phyloP scores from a whole-genome alignment of 345 rosid species.

The Cardiospermum halicacabum region DNA sequence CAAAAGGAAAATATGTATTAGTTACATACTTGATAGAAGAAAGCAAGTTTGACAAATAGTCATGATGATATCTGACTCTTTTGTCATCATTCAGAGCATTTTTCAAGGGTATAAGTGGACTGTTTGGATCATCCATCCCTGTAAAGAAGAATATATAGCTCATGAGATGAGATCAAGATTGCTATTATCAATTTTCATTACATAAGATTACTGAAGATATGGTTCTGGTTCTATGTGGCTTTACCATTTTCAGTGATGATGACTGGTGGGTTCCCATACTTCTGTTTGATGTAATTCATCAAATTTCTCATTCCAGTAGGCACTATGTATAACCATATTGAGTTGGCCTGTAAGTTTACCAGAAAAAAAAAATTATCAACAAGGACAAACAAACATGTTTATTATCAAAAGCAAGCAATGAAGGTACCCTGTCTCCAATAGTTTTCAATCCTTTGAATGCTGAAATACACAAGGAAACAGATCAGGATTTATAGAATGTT shows the following conservation, averaged over 20 bases:
- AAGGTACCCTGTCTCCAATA: conserved; percentile 66
- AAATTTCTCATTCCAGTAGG: conserved; percentile 60
- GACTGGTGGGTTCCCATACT: conserved; percentile 57
- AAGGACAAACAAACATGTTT: not conserved
- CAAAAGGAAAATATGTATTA: not conserved
- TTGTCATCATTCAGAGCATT: conserved; percentile 70
- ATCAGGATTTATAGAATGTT: not conserved
- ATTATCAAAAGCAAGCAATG: not conserved
- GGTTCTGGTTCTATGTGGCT: not conserved
- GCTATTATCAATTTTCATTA: not conserved
- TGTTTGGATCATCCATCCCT: conserved; percentile 94
- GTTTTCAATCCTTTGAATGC: conserved; percentile 50
- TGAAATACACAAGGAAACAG: conserved; percentile 30
- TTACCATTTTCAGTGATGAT: conserved; percentile 66
- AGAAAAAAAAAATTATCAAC: not conserved
- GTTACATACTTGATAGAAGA: conserved; percentile 62
- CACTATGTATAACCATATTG: conserved; percentile 69
- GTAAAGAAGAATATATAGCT: conserved; percentile 10
- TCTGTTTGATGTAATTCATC: conserved; percentile 64
- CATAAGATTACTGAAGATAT: not conserved
- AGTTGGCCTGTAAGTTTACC: conserved; percentile 43
- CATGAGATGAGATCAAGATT: not conserved
- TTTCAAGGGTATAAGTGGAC: conserved; percentile 33
- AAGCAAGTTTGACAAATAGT: conserved; percentile 72
- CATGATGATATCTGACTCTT: conserved; percentile 76